These are phyloP conservation scores for Myriosclerotinia duriaeana DNA, from an alignment of 2,329 filamentous ascomycete species.

Conservation along the genomic window DNA sequence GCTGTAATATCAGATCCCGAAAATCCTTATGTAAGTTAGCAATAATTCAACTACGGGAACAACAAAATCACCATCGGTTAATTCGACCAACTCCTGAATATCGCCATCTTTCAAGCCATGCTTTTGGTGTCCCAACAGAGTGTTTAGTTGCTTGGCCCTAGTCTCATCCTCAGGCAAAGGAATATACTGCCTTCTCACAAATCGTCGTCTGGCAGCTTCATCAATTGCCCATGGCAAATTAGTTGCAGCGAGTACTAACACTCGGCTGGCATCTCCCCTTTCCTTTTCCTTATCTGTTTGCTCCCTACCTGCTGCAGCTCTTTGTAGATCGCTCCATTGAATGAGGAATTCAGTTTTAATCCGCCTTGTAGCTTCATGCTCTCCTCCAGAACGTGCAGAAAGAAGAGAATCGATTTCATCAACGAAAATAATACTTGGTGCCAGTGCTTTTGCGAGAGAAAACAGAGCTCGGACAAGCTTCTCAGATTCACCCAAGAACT, in stretches of 20 bases:
- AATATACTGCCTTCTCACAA: conserved; percentile 93
- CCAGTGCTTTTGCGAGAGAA: conserved; percentile 79
- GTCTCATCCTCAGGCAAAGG: conserved; percentile 85
- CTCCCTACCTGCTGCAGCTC: conserved; percentile 85
- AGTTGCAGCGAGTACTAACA: conserved; percentile 90
- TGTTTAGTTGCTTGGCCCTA: conserved; percentile 74
- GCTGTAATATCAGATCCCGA: conserved; percentile 97
- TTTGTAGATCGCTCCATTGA: conserved; percentile 92
- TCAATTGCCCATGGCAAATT: conserved; percentile 98
- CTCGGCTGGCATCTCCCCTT: conserved; percentile 78
- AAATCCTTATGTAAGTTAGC: conserved; percentile 68
- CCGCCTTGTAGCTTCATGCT: conserved; percentile 87
- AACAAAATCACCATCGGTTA: conserved; percentile 61
- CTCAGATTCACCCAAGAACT: conserved; percentile 94
- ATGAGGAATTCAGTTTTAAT: conserved; percentile 99
- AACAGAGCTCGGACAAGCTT: conserved; percentile 94
- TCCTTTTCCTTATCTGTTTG: conserved; percentile 64
- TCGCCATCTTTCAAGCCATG: conserved; percentile 63
- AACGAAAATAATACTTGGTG: conserved; percentile 96
- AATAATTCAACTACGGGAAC: not conserved
- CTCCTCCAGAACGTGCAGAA: conserved; percentile 78
- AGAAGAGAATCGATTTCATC: conserved; percentile 96
- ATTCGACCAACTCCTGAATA: conserved; percentile 67
- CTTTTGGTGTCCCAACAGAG: conserved; percentile 81
- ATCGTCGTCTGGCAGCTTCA: conserved; percentile 85